A percentile compares a stretch with the other conserved stretches of the same genome.
Conservation (phyloP, 441 rosid genomes). For the Francoa sonchifolia region DNA sequence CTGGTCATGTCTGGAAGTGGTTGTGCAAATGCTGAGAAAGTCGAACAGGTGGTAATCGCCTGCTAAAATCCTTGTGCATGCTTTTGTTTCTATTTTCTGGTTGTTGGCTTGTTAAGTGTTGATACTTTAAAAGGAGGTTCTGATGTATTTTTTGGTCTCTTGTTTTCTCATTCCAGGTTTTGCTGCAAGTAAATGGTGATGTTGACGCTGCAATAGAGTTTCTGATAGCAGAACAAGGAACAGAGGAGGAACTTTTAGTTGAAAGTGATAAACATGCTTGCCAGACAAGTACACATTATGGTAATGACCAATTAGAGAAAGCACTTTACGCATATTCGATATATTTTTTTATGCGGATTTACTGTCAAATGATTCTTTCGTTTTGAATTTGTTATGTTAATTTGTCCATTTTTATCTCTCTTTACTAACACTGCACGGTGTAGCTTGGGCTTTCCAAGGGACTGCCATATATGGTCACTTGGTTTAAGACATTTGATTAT, state of each 20-base stretch:
- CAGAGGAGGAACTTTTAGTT: conserved; percentile 21
- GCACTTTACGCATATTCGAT: conserved; percentile 12
- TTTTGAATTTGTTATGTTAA: too few relatives aligned
- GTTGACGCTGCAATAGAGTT: conserved; percentile 76
- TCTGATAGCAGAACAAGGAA: conserved; percentile 50
- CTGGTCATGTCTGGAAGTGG: conserved; percentile 72
- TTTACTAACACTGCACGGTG: too few relatives aligned
- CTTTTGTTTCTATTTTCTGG: background rate
- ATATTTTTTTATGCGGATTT: background rate
- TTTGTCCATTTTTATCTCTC: too few relatives aligned
- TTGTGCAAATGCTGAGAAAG: conserved; percentile 52
- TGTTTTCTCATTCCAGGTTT: conserved; percentile 34
- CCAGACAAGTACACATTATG: conserved; percentile 28
- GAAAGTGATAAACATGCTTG: conserved; percentile 21
- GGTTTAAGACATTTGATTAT: too few relatives aligned
- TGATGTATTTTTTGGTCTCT: conserved; percentile 5
- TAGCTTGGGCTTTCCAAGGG: too few relatives aligned
- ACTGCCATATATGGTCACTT: too few relatives aligned
- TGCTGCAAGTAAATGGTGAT: conserved; percentile 64
- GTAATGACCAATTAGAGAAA: conserved; percentile 45
- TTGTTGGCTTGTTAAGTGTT: conserved; percentile 1
- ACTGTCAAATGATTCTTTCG: background rate
- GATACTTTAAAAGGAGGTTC: conserved; percentile 1
- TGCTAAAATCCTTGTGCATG: too few relatives aligned
- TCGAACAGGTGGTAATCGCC: conserved; percentile 47